Evolutionary conservation across 2,329 filamentous ascomycete genomes (phyloP).

Genomic region (Penicillium thymicola): DNA sequence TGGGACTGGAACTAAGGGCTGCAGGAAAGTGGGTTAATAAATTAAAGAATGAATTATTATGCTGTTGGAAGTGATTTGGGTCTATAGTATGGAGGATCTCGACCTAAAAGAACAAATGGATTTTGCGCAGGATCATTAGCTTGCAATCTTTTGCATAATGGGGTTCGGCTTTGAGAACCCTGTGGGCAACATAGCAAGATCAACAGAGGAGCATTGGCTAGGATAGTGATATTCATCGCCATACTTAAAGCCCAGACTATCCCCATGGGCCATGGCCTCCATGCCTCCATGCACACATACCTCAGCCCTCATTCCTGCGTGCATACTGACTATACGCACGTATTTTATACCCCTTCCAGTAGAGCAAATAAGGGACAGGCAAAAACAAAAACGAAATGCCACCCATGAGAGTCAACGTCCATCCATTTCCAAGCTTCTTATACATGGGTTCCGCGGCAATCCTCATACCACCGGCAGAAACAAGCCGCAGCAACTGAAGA

Average conservation of each 20-base stretch:
- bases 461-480: slow-evolving; percentile 37
- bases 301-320: neutral
- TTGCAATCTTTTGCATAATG: too few species aligned
- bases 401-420: slow-evolving; percentile 42
- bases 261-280: too few species aligned
- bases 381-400: slow-evolving; percentile 35
- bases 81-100: too few species aligned
- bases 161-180: neutral
- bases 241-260: neutral
- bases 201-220: neutral
- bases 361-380: slow-evolving; percentile 47
- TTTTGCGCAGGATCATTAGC: too few species aligned
- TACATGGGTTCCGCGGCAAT: slow-evolving; percentile 38
- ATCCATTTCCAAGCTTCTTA: slow-evolving; percentile 38
- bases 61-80: too few species aligned
- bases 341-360: slow-evolving; percentile 17
- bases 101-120: too few species aligned
- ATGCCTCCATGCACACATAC: neutral
- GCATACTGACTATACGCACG: slow-evolving; percentile 16
- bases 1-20: too few species aligned
- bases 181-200: neutral
- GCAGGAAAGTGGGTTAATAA: too few species aligned
- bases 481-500: slow-evolving; percentile 41
- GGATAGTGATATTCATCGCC: neutral
- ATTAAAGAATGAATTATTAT: too few species aligned